Evolutionary conservation across 345 rosid species (phyloP), one percentile per base, ranked within the genome.

Genomic region (Trapa incisa): DNA sequence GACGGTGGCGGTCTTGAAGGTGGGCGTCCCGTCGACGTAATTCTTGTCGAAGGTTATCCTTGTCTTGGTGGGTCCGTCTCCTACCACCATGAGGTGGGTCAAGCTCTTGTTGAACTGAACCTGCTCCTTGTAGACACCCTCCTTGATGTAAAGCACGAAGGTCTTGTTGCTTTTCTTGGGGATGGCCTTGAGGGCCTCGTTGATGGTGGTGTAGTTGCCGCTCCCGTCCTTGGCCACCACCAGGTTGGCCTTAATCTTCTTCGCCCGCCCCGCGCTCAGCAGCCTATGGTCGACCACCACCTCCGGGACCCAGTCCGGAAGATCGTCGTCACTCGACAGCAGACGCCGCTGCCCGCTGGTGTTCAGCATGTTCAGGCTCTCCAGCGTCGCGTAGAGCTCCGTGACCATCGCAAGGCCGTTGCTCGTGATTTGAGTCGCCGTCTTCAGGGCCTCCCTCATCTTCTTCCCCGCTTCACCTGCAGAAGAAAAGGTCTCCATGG

Each of bases 211-310:
- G 67, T 72, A 86, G 53, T 83, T 72, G 7, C 98, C 98, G 14
- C 91, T 88, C 38, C 98, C 98, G 47, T 92, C 97, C 57, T 86
- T 75, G 0, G 96, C 98, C 37, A 92, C 92, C 3, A 79, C 78
- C 1, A 87, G 17, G 61, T 85, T 70, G 13, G 96, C 79, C 67
- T 78, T 77, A 1, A 80, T 38, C 2, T 68, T 41, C 65, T 0
- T 72, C 70, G 43, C 6, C 33, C 71, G 41, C 63, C 13, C 56
- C 32, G 48, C 36, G 29, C 29, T 22, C 12, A 57, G 47, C 38
- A 54, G 47, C 8, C 45, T 61, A 7, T 47, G 42, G 22, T 3
- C 9, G 32, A 48, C 37, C 6, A 70, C n/a, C 62, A 41, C 56
- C 33, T 42, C 67, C 52, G 52, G 53, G 12, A 32, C 15, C 50